Percentiles rank a stretch among this genome's conserved stretches.
Evolutionary conservation across 139 green algal species (phyloP).

Genomic region (Spirogloea muscicola): DNA sequence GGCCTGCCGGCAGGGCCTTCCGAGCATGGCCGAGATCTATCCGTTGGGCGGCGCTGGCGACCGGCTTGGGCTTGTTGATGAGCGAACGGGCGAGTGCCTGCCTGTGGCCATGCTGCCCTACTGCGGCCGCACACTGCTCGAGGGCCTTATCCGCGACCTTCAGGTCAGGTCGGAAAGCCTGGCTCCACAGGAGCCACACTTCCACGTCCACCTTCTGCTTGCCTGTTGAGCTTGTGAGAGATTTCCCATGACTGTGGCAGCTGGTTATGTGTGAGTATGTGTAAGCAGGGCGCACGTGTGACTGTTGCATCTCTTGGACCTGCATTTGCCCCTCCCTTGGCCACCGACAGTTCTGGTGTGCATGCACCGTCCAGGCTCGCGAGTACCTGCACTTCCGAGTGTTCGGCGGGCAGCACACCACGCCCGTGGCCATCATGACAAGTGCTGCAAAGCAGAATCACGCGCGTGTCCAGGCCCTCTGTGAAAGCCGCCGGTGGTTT

Average conservation of each 20-base stretch:
- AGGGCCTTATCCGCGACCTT: conserved; percentile 85
- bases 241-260: too few relatives aligned
- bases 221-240: too few relatives aligned
- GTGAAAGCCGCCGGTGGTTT: conserved; percentile 67
- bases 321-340: too few relatives aligned
- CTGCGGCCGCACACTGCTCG: conserved; percentile 83
- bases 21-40: conserved; percentile 87
- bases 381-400: conserved; percentile 92
- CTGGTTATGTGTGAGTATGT: too few relatives aligned
- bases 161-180: conserved; percentile 48
- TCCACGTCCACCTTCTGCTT: too few relatives aligned
- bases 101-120: conserved; percentile 92
- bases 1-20: conserved; percentile 73
- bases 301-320: too few relatives aligned
- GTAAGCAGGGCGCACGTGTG: too few relatives aligned
- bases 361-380: conserved; percentile 56
- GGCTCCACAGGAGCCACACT: too few relatives aligned
- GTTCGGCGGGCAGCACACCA: conserved; percentile 72
- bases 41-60: conserved; percentile 92
- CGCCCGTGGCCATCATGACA: conserved; percentile 96
- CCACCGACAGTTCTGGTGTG: too few relatives aligned
- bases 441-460: conserved; percentile 94
- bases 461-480: conserved; percentile 60
- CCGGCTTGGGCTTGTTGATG: conserved; percentile 79
- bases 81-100: conserved; percentile 79